phyloP scores from a whole-genome alignment of 208 protist species.

The Leishmania aethiopica region DNA sequence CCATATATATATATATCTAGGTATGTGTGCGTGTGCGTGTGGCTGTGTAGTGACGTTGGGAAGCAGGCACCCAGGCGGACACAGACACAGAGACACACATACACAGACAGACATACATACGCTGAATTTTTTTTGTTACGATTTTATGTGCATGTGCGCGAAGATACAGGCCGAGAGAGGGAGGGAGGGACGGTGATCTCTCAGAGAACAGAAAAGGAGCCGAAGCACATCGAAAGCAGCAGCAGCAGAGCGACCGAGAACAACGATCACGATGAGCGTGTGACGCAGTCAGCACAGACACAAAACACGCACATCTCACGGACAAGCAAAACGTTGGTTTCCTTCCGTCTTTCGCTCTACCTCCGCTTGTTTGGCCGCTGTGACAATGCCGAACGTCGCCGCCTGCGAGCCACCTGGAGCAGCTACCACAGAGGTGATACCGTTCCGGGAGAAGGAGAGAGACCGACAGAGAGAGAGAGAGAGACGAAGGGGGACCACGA shows the following conservation, averaged over 20 bases:
- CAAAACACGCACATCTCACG: too few relatives aligned
- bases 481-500: background rate
- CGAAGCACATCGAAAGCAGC: background rate
- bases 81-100: background rate
- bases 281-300: too few relatives aligned
- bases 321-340: too few relatives aligned
- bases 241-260: too few relatives aligned
- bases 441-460: background rate
- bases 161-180: background rate
- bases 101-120: background rate
- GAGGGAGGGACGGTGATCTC: background rate
- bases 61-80: background rate
- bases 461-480: background rate
- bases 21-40: too few relatives aligned
- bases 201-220: constrained; percentile 11
- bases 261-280: too few relatives aligned
- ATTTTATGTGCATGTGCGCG: background rate
- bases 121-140: background rate
- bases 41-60: too few relatives aligned
- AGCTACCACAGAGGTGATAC: too few relatives aligned
- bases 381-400: too few relatives aligned
- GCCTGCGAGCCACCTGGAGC: too few relatives aligned
- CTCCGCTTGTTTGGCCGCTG: too few relatives aligned
- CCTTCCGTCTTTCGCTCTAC: too few relatives aligned
- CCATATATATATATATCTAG: background rate